These are phyloP conservation scores for Bifiguratus adelaidae DNA, from an alignment of 192 early-diverging fungal genomes.

Conservation along the genomic window DNA sequence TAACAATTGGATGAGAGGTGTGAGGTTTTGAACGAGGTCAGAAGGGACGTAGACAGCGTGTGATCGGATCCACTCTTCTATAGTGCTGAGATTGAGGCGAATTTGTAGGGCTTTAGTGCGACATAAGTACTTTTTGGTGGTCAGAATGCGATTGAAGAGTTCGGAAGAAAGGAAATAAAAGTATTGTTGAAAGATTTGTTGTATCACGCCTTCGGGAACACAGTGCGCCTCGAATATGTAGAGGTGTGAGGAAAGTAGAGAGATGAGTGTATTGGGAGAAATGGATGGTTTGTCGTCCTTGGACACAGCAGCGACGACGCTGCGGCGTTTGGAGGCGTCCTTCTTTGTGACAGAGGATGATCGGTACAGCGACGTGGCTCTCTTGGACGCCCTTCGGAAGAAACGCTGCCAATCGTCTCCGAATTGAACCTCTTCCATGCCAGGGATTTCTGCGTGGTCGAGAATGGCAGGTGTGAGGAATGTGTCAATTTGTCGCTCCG, in stretches of 20 bases:
- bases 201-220: slow-evolving; percentile 63
- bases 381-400: slow-evolving; percentile 26
- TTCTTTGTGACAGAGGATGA: neutral
- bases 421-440: slow-evolving; percentile 47
- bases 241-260: slow-evolving; percentile 56
- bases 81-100: slow-evolving; percentile 65
- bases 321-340: neutral
- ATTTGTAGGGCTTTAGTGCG: slow-evolving; percentile 78
- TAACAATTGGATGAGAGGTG: slow-evolving; percentile 67
- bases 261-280: slow-evolving; percentile 62
- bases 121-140: slow-evolving; percentile 58
- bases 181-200: slow-evolving; percentile 64
- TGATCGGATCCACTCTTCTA: slow-evolving; percentile 80
- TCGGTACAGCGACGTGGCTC: neutral
- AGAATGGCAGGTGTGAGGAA: slow-evolving; percentile 57
- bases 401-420: slow-evolving; percentile 46
- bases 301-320: slow-evolving; percentile 1
- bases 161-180: slow-evolving; percentile 68
- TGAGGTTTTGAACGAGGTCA: slow-evolving; percentile 31
- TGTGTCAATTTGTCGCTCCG: slow-evolving; percentile 52
- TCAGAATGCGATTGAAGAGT: slow-evolving; percentile 81
- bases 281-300: slow-evolving; percentile 9
- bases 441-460: slow-evolving; percentile 58
- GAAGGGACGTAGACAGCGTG: slow-evolving; percentile 31
- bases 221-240: slow-evolving; percentile 60